A percentile compares a stretch with the other conserved stretches of the same genome.
phyloP scores from a whole-genome alignment of 1,139 yeast genomes.

The Saccharomyces pastorianus region DNA sequence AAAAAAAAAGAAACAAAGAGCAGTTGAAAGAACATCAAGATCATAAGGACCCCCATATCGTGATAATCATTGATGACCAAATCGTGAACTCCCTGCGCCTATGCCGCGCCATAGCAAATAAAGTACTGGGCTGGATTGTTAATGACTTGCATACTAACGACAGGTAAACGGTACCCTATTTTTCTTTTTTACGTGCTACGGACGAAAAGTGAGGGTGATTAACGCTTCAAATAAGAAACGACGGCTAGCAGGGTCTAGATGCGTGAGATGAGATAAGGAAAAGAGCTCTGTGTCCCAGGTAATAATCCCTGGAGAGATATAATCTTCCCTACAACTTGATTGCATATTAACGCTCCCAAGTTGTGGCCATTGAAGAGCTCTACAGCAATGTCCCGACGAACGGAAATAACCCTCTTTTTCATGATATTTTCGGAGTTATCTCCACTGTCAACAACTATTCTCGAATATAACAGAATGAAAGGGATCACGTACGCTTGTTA shows the following conservation, averaged over 20 bases:
- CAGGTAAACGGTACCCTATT: background rate
- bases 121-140: background rate
- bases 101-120: background rate
- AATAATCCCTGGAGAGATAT: background rate
- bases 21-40: background rate
- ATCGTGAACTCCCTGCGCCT: background rate
- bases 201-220: background rate
- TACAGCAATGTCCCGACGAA: background rate
- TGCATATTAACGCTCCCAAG: background rate
- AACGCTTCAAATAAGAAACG: background rate
- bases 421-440: background rate
- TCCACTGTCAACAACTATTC: background rate
- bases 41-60: background rate
- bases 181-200: background rate
- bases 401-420: background rate
- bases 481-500: no score
- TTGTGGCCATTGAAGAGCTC: background rate
- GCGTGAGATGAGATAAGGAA: background rate
- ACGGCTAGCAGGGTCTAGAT: background rate
- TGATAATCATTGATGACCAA: background rate
- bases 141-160: background rate
- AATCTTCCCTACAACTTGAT: background rate
- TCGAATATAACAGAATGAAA: background rate
- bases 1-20: background rate
- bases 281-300: background rate